Base-by-base conservation (phyloP, 2,329 filamentous ascomycete species). In the Sphaerostilbella broomeana region DNA sequence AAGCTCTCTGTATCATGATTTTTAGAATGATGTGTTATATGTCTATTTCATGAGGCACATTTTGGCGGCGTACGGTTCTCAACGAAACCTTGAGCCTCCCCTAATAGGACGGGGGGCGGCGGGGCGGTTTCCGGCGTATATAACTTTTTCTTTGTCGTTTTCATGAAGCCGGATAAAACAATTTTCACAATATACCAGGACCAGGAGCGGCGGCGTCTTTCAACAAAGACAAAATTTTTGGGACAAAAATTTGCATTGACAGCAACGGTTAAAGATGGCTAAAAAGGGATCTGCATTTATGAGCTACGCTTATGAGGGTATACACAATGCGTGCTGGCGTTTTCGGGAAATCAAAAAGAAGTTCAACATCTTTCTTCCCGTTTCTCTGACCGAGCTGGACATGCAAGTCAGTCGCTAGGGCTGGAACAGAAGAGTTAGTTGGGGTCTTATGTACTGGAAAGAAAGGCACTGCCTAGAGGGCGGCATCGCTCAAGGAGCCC, bases 351-450 rank as follows among this genome's bases (percentile, higher is more conserved):
- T 59, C 54, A 44, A 61, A 63, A 67, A 66, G 63, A 64, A 65
- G 47, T 68, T 68, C 64, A 68, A 68, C 64, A 66, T 67, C 62
- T 67, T 67, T 66, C 58, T 51, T 60, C 60, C 61, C 59, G 50
- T 22, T 57, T 62, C 63, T 58, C 61, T 60, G 60, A 61, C 61
- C 58, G 53, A 64, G 53, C 58, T 59, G 44, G 34, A 40, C 30
- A 49, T 61, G 59, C 59, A 61, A 44, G 56, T 56, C 55, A 49
- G 52, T 47, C 48, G 49, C 38, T 43, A 45, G 33, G 40, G 44
- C 42, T 48, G 50, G 47, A 42, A 42, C 29, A 38, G 34, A 34
- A 42, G 28, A 42, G 34, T 21, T 17, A 29, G 40, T 24, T 27
- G 12, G 5, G 5, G n/a, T n/a, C n/a, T 11, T 26, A 26, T 26